phyloP scores from a whole-genome alignment of 1,139 yeast genomes.

The Geotrichum klebahnii region DNA sequence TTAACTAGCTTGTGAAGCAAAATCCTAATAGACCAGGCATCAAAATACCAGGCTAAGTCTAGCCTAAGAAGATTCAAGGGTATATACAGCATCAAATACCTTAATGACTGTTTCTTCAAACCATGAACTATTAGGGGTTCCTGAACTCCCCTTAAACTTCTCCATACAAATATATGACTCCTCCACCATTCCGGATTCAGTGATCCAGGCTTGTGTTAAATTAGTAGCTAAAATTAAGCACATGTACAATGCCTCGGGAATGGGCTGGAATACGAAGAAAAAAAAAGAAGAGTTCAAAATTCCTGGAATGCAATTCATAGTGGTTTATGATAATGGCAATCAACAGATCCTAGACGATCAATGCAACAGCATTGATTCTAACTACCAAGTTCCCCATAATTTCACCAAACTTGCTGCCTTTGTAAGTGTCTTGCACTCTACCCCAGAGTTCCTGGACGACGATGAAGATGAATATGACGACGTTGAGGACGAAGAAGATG shows the following conservation, averaged over 20 bases:
- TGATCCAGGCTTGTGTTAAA: conserved; percentile 29
- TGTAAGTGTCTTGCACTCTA: conserved; percentile 44
- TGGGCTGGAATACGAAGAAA: conserved; percentile 43
- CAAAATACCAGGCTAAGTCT: too few relatives aligned
- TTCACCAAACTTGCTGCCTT: conserved; percentile 41
- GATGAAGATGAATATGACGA: conserved; percentile 13
- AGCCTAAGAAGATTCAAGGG: too few relatives aligned
- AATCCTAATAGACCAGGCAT: too few relatives aligned
- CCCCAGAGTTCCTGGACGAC: conserved; percentile 16
- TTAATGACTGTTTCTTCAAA: too few relatives aligned
- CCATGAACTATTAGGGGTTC: too few relatives aligned
- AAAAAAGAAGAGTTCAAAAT: conserved; percentile 49
- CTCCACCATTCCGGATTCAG: conserved; percentile 11
- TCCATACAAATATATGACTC: not conserved
- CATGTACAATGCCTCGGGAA: conserved; percentile 39
- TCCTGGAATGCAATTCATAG: conserved; percentile 43
- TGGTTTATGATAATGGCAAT: conserved; percentile 29
- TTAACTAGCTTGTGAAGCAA: too few relatives aligned
- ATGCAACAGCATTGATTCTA: not conserved
- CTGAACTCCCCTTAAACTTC: not conserved
- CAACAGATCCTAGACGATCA: conserved; percentile 7
- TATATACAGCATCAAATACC: too few relatives aligned
- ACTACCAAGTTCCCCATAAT: not conserved
- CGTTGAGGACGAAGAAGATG: conserved; percentile 22
- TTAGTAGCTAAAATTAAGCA: conserved; percentile 31